Evolutionary conservation across 2,329 filamentous ascomycete species (phyloP).

Genomic region (Orbilia quercus): DNA sequence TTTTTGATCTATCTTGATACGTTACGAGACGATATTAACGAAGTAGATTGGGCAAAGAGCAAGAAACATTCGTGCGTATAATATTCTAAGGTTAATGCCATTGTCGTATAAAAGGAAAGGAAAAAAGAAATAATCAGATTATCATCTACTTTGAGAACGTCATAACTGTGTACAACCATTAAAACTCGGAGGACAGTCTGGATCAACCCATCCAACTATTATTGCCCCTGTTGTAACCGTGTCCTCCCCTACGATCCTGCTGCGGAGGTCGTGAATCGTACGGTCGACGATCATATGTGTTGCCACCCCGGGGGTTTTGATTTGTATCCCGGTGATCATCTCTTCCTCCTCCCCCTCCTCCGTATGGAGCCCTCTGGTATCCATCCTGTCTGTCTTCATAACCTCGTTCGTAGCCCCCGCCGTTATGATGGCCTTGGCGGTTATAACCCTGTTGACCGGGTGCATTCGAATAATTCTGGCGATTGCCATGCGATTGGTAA

Average conservation of each 20-base stretch:
- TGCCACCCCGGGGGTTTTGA: conserved; percentile 12
- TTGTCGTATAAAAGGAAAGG: too few species aligned
- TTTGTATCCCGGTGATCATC: conserved; percentile 51
- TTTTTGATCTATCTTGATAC: not conserved
- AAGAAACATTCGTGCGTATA: too few species aligned
- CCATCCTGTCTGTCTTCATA: conserved; percentile 58
- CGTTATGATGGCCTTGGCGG: conserved; percentile 50
- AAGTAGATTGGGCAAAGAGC: too few species aligned
- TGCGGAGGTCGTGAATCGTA: conserved; percentile 36
- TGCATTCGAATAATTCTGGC: conserved; percentile 31
- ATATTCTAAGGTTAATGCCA: too few species aligned
- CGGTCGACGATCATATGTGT: conserved; percentile 21
- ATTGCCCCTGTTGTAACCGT: conserved; percentile 30
- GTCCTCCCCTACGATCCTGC: conserved; percentile 33
- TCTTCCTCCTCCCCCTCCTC: conserved; percentile 57
- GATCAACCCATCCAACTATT: conserved; percentile 44
- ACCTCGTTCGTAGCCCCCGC: conserved; percentile 57
- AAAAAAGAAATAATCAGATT: too few species aligned
- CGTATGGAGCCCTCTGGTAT: conserved; percentile 58
- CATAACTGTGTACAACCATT: too few species aligned
- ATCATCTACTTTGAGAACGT: too few species aligned
- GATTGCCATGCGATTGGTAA: conserved; percentile 49
- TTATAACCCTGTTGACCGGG: conserved; percentile 10
- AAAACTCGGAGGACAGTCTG: not conserved
- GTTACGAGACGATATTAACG: too few species aligned